Conservation (phyloP, 139 green algal species). For the Mychonastes homosphaera region DNA sequence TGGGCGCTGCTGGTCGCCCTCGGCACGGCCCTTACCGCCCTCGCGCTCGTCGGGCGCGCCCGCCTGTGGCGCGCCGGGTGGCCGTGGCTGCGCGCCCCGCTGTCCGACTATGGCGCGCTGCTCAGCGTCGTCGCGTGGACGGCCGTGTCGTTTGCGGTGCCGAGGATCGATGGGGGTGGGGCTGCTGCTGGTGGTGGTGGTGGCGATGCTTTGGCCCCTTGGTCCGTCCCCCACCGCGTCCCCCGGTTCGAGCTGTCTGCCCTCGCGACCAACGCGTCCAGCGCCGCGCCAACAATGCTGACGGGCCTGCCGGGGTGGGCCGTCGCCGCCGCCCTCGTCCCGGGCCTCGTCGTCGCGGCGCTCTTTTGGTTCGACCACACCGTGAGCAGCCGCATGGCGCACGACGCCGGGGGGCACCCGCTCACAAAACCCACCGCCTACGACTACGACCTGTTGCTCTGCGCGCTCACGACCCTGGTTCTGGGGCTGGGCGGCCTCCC, state of each 20-base stretch:
- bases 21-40: slow-evolving; percentile 34
- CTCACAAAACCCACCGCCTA: slow-evolving; percentile 55
- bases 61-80: slow-evolving; percentile 53
- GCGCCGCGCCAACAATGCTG: slow-evolving; percentile 22
- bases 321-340: slow-evolving; percentile 64
- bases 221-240: no score
- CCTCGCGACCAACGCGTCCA: no score
- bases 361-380: slow-evolving; percentile 84
- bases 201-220: no score
- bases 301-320: slow-evolving; percentile 33
- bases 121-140: slow-evolving; percentile 58
- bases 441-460: slow-evolving; percentile 66
- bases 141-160: slow-evolving; percentile 49
- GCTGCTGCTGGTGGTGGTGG: not conserved
- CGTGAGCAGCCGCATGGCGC: slow-evolving; percentile 62
- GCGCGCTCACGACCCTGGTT: slow-evolving; percentile 29
- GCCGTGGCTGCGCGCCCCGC: slow-evolving; percentile 26
- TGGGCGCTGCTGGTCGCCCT: slow-evolving; percentile 60
- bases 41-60: slow-evolving; percentile 31
- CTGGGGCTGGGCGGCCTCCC: slow-evolving; percentile 72
- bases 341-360: slow-evolving; percentile 64
- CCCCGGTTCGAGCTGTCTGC: no score
- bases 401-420: slow-evolving; percentile 59
- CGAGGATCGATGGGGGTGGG: not conserved
- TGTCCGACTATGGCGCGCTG: slow-evolving; percentile 78